Evolutionary conservation across 495 filamentous ascomycete species (phyloP).

Genomic region (Podospora conica): DNA sequence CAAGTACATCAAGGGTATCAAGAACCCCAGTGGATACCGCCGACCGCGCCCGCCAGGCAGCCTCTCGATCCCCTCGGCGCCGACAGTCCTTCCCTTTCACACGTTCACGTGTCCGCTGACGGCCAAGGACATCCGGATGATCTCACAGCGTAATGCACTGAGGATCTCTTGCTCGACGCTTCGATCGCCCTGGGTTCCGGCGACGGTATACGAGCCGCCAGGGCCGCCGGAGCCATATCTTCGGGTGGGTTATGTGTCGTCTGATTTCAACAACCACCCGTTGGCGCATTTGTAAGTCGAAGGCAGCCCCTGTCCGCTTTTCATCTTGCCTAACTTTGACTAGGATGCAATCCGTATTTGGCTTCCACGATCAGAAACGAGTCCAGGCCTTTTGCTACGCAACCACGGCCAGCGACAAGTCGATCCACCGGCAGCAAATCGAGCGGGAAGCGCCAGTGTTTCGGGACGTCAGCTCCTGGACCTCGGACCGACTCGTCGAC

Average conservation of each 20-base stretch:
- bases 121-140: conserved; percentile 88
- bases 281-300: conserved; percentile 69
- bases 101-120: conserved; percentile 95
- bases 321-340: neutral
- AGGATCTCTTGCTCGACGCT: conserved; percentile 89
- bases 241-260: conserved; percentile 92
- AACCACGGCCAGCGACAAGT: conserved; percentile 89
- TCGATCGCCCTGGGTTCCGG: conserved; percentile 76
- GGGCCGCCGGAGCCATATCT: conserved; percentile 74
- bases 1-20: conserved; percentile 59
- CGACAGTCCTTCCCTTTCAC: conserved; percentile 96
- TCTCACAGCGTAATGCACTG: conserved; percentile 91
- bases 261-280: conserved; percentile 98
- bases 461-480: conserved; percentile 80
- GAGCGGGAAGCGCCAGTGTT: conserved; percentile 92
- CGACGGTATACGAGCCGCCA: conserved; percentile 75
- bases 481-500: conserved; percentile 74
- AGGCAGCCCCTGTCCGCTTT: neutral
- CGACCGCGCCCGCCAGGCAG: conserved; percentile 70
- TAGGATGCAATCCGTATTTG: conserved; percentile 97
- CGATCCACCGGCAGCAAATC: conserved; percentile 87
- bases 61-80: conserved; percentile 78
- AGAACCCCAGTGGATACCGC: conserved; percentile 55
- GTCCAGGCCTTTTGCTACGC: conserved; percentile 92
- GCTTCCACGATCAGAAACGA: conserved; percentile 66